Conservation (phyloP, 257 asterid species). For the Leptodermis oblonga region DNA sequence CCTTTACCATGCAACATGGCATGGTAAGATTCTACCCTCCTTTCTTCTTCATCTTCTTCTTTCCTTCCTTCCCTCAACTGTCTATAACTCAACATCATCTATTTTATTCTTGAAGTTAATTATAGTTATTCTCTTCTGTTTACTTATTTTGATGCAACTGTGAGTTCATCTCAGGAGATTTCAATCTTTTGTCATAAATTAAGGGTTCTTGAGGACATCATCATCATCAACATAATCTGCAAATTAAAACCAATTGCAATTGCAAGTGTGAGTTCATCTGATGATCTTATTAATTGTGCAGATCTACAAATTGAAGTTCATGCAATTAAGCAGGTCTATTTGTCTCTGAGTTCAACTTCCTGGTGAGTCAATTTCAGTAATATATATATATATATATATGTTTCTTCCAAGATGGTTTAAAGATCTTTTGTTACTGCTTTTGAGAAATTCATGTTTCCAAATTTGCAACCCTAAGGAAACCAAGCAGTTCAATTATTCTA, state of each 20-base stretch:
- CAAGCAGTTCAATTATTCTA: too few species aligned
- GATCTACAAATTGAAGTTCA: background rate
- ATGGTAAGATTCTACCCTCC: conserved; percentile 42
- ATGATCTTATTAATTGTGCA: conserved; percentile 17
- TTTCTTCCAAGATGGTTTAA: conserved; percentile 6
- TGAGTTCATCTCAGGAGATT: conserved; percentile 9
- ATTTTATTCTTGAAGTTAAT: conserved; percentile 2
- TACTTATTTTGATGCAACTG: conserved; percentile 12
- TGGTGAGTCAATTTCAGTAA: background rate
- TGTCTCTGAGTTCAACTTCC: background rate
- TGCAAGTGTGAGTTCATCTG: conserved; percentile 31
- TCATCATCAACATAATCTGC: conserved; percentile 5
- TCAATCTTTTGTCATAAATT: background rate
- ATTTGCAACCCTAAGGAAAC: conserved; percentile 12
- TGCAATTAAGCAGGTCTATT: background rate
- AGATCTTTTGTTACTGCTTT: background rate
- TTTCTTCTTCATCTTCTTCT: too few species aligned
- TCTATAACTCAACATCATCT: conserved; percentile 10
- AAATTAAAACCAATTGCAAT: background rate
- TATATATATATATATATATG: too few species aligned
- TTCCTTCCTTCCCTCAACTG: conserved; percentile 27
- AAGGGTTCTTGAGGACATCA: conserved; percentile 11
- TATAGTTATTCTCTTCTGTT: too few species aligned
- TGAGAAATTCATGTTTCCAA: background rate
- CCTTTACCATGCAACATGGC: conserved; percentile 37